Conservation (phyloP, 768 basidiomycete genomes). For the Ramaria rubella region DNA sequence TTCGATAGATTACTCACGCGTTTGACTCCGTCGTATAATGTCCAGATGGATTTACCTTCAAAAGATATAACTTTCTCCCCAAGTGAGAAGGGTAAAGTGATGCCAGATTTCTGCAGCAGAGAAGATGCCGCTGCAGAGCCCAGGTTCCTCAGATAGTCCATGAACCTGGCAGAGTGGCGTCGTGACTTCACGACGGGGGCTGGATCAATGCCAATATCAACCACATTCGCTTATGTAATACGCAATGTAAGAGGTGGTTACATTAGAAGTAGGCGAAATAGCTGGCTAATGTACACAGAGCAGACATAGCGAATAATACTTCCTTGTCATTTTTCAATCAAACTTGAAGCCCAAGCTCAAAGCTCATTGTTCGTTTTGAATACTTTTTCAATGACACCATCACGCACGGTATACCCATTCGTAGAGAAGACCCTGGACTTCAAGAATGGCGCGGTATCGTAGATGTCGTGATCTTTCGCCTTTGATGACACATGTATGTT, state of each 20-base stretch:
- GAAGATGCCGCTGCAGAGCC: slow-evolving; percentile 84
- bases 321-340: too few relatives aligned
- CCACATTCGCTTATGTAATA: too few relatives aligned
- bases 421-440: slow-evolving; percentile 74
- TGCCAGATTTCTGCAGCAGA: slow-evolving; percentile 88
- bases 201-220: too few relatives aligned
- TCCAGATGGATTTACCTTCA: slow-evolving; percentile 72
- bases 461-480: slow-evolving; percentile 98
- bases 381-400: slow-evolving; percentile 64
- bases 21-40: slow-evolving; percentile 81
- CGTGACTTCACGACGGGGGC: too few relatives aligned
- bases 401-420: slow-evolving; percentile 80
- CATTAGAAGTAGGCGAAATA: too few relatives aligned
- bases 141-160: slow-evolving; percentile 79
- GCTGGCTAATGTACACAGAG: too few relatives aligned
- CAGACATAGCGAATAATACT: too few relatives aligned
- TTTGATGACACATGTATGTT: slow-evolving; percentile 31
- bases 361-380: slow-evolving; percentile 32
- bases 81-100: slow-evolving; percentile 82
- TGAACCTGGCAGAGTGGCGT: slow-evolving; percentile 27
- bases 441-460: slow-evolving; percentile 81
- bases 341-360: neutral
- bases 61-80: slow-evolving; percentile 64
- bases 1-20: slow-evolving; percentile 43
- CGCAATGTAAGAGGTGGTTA: too few relatives aligned